Conservation (phyloP, 306 rosid species). For the Acacia crassicarpa region DNA sequence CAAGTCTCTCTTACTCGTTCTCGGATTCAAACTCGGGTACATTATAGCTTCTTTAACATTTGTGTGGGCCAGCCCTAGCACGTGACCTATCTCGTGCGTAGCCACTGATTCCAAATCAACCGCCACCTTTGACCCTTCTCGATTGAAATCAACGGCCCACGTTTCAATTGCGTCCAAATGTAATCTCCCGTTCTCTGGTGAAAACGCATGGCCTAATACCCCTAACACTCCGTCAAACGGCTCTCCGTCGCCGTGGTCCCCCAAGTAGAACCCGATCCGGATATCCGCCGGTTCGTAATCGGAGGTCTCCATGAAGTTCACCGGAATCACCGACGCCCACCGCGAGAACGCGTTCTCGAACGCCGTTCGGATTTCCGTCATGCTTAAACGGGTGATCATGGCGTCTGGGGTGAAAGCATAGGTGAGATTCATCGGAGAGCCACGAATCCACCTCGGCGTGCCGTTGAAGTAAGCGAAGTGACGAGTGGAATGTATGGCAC, state of each 20-base stretch:
- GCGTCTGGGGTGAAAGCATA: slow-evolving; percentile 47
- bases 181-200: slow-evolving; percentile 63
- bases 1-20: slow-evolving; percentile 52
- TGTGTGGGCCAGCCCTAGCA: slow-evolving; percentile 63
- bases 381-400: slow-evolving; percentile 35
- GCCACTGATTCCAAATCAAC: slow-evolving; percentile 73
- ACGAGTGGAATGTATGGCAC: slow-evolving; percentile 30
- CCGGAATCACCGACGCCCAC: slow-evolving; percentile 66
- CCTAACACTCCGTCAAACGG: slow-evolving; percentile 68
- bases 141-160: slow-evolving; percentile 61
- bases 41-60: slow-evolving; percentile 56
- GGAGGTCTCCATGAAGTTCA: slow-evolving; percentile 41
- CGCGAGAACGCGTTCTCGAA: slow-evolving; percentile 49
- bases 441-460: slow-evolving; percentile 51
- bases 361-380: slow-evolving; percentile 31
- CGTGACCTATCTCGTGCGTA: slow-evolving; percentile 72
- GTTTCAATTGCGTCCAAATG: slow-evolving; percentile 60
- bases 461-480: slow-evolving; percentile 59
- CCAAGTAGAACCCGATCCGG: slow-evolving; percentile 52
- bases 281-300: slow-evolving; percentile 41
- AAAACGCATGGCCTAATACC: slow-evolving; percentile 62
- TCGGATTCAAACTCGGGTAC: slow-evolving; percentile 67
- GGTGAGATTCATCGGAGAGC: slow-evolving; percentile 34
- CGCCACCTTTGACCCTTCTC: slow-evolving; percentile 56
- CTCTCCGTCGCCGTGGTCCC: slow-evolving; percentile 70